Conservation (phyloP, 2,329 filamentous ascomycete species). For the Penicillium glabrum region DNA sequence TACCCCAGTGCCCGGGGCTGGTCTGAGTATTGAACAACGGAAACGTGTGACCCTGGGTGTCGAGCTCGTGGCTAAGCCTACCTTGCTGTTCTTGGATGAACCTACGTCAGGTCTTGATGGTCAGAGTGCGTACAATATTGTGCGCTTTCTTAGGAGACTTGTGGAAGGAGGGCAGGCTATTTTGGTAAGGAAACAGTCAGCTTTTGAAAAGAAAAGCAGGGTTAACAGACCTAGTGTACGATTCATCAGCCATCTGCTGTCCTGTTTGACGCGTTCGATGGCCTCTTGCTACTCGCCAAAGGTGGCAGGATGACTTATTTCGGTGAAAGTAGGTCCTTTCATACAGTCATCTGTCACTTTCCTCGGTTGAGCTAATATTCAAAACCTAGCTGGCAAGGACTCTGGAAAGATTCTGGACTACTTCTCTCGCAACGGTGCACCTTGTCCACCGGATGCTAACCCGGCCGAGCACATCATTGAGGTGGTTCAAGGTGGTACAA, state of each 20-base stretch:
- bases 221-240: constrained; percentile 43
- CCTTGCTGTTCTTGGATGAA: constrained; percentile 62
- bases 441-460: constrained; percentile 53
- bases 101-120: constrained; percentile 66
- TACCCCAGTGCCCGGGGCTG: constrained; percentile 49
- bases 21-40: constrained; percentile 64
- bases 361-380: neutral
- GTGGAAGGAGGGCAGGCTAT: constrained; percentile 67
- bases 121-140: constrained; percentile 57
- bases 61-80: constrained; percentile 60
- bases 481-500: constrained; percentile 30
- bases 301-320: constrained; percentile 68
- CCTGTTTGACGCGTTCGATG: constrained; percentile 67
- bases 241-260: constrained; percentile 70
- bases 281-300: constrained; percentile 62
- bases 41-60: constrained; percentile 64
- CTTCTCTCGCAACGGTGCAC: constrained; percentile 54
- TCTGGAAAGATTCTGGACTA: constrained; percentile 48
- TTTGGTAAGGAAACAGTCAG: constrained; percentile 43
- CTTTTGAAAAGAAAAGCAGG: neutral
- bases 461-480: constrained; percentile 52
- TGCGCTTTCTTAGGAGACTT: constrained; percentile 66
- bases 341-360: neutral
- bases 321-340: constrained; percentile 49
- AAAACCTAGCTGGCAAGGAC: constrained; percentile 29